Evolutionary conservation across 768 basidiomycete species (phyloP).

Genomic region (Russula compacta): DNA sequence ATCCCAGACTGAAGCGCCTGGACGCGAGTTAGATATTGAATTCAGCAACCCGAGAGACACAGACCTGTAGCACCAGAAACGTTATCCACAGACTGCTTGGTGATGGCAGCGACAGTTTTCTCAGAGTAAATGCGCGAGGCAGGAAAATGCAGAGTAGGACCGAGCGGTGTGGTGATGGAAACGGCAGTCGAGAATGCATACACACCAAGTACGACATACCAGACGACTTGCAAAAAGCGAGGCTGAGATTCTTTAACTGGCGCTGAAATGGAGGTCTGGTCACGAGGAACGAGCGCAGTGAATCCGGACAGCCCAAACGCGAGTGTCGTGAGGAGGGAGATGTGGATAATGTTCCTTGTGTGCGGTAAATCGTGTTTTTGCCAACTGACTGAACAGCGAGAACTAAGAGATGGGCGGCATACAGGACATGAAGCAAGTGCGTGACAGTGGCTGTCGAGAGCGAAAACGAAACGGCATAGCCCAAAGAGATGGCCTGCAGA

Average conservation of each 20-base stretch:
- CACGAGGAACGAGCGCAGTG: constrained; percentile 49
- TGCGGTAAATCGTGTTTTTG: constrained; percentile 33
- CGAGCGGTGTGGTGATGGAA: constrained; percentile 49
- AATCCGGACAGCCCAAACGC: constrained; percentile 38
- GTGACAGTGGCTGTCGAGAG: constrained; percentile 28
- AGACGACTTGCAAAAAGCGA: constrained; percentile 30
- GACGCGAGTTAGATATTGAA: not conserved
- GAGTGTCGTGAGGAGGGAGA: constrained; percentile 45
- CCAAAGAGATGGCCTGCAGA: constrained; percentile 46
- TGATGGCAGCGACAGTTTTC: constrained; percentile 50
- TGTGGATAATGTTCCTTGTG: constrained; percentile 40
- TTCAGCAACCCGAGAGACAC: constrained; percentile 6
- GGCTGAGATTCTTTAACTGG: constrained; percentile 14
- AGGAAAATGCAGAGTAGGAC: constrained; percentile 69
- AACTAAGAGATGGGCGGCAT: constrained; percentile 50
- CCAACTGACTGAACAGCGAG: constrained; percentile 44
- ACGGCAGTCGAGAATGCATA: constrained; percentile 39
- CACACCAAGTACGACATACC: constrained; percentile 44
- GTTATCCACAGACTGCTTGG: constrained; percentile 61
- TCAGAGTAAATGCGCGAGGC: constrained; percentile 66
- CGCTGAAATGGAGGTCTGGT: constrained; percentile 25
- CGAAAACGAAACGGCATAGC: constrained; percentile 38
- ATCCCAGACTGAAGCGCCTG: constrained; percentile 51
- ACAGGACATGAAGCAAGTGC: constrained; percentile 38
- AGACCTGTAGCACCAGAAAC: constrained; percentile 56